Evolutionary conservation across 306 rosid genomes (phyloP).

Genomic region (Pterocarpus macrocarpus): DNA sequence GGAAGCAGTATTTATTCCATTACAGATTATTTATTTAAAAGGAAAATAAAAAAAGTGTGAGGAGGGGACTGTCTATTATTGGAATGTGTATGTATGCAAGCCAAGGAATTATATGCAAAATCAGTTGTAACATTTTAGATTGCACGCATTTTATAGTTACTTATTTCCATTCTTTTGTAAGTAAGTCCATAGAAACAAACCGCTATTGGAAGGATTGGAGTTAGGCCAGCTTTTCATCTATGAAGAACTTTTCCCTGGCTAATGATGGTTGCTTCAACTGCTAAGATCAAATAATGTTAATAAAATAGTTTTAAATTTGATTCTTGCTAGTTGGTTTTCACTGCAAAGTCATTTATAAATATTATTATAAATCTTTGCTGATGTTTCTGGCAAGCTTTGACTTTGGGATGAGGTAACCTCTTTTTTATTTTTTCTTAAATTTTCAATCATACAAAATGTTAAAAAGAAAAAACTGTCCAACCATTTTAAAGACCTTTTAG

Average conservation of each 20-base stretch:
- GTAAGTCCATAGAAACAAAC: too few relatives aligned
- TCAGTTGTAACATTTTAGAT: background rate
- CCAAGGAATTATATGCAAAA: constrained; percentile 4
- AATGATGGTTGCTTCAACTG: too few relatives aligned
- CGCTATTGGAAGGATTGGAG: too few relatives aligned
- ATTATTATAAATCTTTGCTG: too few relatives aligned
- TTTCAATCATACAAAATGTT: background rate
- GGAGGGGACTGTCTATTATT: constrained; percentile 35
- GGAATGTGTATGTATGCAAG: constrained; percentile 43
- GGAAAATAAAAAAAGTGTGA: background rate
- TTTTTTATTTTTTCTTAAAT: background rate
- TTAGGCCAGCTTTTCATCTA: too few relatives aligned
- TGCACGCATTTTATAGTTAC: background rate
- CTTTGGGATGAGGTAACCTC: background rate
- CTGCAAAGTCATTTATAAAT: too few relatives aligned
- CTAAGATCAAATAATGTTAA: too few relatives aligned
- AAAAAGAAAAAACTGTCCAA: background rate
- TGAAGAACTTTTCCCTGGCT: too few relatives aligned
- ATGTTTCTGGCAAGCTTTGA: background rate
- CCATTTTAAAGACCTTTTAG: background rate
- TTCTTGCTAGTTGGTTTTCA: too few relatives aligned
- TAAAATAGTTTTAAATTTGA: too few relatives aligned
- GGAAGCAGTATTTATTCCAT: constrained; percentile 9
- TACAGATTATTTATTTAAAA: background rate
- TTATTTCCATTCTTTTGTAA: background rate